Evolutionary conservation across 805 yeast species (phyloP).

Genomic region (Wickerhamiella cacticola): DNA sequence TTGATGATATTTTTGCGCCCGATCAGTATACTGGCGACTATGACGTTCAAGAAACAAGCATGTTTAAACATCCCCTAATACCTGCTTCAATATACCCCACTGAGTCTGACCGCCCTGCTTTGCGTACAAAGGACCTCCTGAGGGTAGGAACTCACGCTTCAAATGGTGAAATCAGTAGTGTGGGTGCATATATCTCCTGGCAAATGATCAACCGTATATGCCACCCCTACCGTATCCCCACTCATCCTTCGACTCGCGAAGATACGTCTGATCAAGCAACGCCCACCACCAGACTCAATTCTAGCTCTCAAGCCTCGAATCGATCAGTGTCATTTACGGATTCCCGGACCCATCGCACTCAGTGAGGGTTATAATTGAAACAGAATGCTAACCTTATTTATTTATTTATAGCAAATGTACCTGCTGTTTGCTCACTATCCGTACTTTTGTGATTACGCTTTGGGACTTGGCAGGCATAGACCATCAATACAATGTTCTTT

Average conservation of each 20-base stretch:
- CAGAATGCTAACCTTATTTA: not conserved
- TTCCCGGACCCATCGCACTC: no score
- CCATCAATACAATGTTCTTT: no score
- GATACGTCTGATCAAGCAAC: no score
- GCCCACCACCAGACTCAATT: no score
- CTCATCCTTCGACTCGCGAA: no score
- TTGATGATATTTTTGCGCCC: not conserved
- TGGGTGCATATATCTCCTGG: conserved; percentile 22
- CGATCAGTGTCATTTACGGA: not conserved
- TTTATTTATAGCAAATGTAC: conserved; percentile 13
- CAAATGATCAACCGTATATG: conserved; percentile 16
- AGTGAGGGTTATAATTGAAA: no score
- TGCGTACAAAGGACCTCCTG: conserved; percentile 16
- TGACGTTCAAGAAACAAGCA: not conserved
- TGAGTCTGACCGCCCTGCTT: conserved; percentile 16
- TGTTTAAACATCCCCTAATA: conserved; percentile 1
- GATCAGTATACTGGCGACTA: not conserved
- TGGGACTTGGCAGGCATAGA: no score
- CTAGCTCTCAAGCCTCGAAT: not conserved
- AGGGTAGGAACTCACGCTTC: conserved; percentile 17
- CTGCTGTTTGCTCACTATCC: no score
- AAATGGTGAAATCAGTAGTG: conserved; percentile 19
- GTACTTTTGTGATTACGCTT: no score
- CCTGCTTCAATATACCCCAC: conserved; percentile 14
- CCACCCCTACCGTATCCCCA: not conserved